phyloP scores from a whole-genome alignment of 2,329 filamentous ascomycete genomes.

The Diaporthe ilicicola region DNA sequence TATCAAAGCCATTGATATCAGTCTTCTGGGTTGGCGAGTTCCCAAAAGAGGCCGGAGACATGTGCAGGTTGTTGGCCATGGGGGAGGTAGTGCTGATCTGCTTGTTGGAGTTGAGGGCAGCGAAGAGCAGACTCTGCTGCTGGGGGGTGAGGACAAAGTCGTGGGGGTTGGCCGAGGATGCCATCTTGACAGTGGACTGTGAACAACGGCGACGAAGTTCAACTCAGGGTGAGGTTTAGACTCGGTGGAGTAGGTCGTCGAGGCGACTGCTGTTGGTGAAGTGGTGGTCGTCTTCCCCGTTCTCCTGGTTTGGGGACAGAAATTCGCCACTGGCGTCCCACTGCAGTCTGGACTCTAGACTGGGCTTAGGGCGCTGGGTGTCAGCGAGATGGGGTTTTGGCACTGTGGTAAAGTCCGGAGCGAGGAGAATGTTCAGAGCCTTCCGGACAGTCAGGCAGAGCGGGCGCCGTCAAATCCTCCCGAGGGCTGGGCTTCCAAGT shows the following conservation, averaged over 20 bases:
- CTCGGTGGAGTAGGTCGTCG: slow-evolving; percentile 11
- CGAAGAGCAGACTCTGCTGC: slow-evolving; percentile 79
- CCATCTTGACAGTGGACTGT: slow-evolving; percentile 50
- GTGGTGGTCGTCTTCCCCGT: slow-evolving; percentile 16
- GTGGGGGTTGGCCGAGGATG: slow-evolving; percentile 58
- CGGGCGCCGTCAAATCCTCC: not conserved
- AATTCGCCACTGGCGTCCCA: slow-evolving; percentile 29
- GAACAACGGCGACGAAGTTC: slow-evolving; percentile 8
- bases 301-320: slow-evolving; percentile 10
- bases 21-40: slow-evolving; percentile 57
- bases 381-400: not conserved
- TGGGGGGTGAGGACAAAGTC: slow-evolving; percentile 77
- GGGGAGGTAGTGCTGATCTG: slow-evolving; percentile 47
- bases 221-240: not conserved
- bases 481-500: not conserved
- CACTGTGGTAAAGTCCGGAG: not conserved
- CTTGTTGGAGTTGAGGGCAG: slow-evolving; percentile 78
- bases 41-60: slow-evolving; percentile 59
- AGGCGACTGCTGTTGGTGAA: not conserved
- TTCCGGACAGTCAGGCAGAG: not conserved
- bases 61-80: slow-evolving; percentile 48
- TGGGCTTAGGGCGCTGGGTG: slow-evolving; percentile 11
- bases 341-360: slow-evolving; percentile 1
- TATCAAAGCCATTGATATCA: slow-evolving; percentile 65
- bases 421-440: not conserved